phyloP scores from a whole-genome alignment of 345 rosid species.

The Eucalyptus camaldulensis region DNA sequence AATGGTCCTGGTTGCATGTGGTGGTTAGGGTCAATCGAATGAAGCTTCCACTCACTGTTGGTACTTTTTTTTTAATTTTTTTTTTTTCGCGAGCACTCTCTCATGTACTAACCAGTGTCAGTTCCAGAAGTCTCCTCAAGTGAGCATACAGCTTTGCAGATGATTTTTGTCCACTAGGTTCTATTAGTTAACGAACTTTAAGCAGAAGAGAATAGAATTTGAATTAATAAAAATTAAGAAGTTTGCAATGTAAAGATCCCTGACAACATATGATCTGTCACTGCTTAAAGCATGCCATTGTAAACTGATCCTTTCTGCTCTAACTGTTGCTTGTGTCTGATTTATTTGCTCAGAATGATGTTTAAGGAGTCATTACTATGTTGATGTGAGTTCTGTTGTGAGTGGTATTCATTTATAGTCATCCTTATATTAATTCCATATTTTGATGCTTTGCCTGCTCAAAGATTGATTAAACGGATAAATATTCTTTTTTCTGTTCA shows the following conservation, averaged over 20 bases:
- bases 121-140: not conserved
- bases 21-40: not conserved
- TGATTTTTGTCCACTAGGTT: not conserved
- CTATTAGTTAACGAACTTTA: not conserved
- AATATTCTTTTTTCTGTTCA: not conserved
- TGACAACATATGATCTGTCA: not conserved
- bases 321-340: not conserved
- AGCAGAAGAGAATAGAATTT: not conserved
- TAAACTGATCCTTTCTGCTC: not conserved
- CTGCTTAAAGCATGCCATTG: not conserved
- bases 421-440: not conserved
- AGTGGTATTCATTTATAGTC: not conserved
- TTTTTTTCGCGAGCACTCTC: not conserved
- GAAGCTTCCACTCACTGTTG: not conserved
- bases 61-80: not conserved
- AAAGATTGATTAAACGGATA: not conserved
- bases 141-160: not conserved
- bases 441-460: not conserved
- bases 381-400: not conserved
- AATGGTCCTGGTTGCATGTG: not conserved
- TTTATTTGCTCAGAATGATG: not conserved
- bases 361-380: not conserved
- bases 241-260: not conserved
- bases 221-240: not conserved
- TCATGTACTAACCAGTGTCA: not conserved